Evolutionary conservation across 2,329 filamentous ascomycete genomes (phyloP).

Genomic region (Botryotinia narcissicola): DNA sequence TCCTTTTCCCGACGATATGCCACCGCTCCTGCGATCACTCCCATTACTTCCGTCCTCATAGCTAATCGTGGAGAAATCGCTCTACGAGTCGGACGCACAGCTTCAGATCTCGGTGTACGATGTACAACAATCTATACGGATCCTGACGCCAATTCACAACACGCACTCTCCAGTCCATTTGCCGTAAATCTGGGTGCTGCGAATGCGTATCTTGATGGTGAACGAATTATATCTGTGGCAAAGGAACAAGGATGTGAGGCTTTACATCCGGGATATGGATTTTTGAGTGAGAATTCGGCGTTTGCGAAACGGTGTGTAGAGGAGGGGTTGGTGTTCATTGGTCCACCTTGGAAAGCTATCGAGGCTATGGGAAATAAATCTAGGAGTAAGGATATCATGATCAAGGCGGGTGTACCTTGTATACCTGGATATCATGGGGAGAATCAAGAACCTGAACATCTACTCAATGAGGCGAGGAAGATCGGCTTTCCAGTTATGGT

Average conservation of each 20-base stretch:
- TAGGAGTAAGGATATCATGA: conserved; percentile 95
- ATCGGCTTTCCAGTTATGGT: conserved; percentile 68
- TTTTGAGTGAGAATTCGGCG: conserved; percentile 86
- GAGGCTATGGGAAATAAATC: conserved; percentile 93
- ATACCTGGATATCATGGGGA: conserved; percentile 92
- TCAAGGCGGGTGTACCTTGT: conserved; percentile 86
- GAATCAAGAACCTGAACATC: conserved; percentile 67
- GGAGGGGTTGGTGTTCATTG: conserved; percentile 91
- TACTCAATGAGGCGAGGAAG: conserved; percentile 68
- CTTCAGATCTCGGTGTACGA: conserved; percentile 81
- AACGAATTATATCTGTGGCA: conserved; percentile 85
- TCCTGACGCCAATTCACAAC: conserved; percentile 81
- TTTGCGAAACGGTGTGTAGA: conserved; percentile 88
- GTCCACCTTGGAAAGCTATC: conserved; percentile 78
- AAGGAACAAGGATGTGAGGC: conserved; percentile 84
- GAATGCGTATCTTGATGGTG: conserved; percentile 87
- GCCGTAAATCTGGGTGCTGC: conserved; percentile 80
- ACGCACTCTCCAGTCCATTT: conserved; percentile 80
- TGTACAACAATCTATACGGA: conserved; percentile 96
- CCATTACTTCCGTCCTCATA: conserved; percentile 80
- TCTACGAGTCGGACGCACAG: conserved; percentile 85
- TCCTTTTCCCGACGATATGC: conserved; percentile 28
- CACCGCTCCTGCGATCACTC: conserved; percentile 38
- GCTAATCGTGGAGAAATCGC: conserved; percentile 98
- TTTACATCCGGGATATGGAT: conserved; percentile 95